Base-by-base conservation (phyloP, 2,329 filamentous ascomycete genomes). In the Incumbomyces delicatus region DNA sequence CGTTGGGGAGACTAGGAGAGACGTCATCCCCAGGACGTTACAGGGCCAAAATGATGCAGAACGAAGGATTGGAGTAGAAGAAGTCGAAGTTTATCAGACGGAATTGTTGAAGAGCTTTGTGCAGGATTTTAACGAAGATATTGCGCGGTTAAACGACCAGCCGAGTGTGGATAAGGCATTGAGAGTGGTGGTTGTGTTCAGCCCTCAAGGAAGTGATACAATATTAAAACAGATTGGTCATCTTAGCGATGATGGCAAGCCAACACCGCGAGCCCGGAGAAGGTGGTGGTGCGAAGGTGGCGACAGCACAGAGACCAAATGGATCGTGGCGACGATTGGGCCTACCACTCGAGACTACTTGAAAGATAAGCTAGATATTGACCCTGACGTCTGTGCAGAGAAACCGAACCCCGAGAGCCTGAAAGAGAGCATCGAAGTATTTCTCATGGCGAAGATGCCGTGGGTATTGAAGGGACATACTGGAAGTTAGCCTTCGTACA, bases 331-430 rank as follows among this genome's bases (percentile, higher is more conserved):
- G 12, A 94, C 89, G 0, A 98, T 98, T 64, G 92, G 92, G 1
- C 90, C 92, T 11, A 98, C 92, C 14, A 98, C 92, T 10, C 75
- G 82, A 52, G 80, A 88, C 55, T 81, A 87, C 65, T 67, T 98
- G 44, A 53, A 56, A 6, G 54, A 52, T 32, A 60, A 61, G 17
- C 68, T 65, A 57, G 67, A 63, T 16, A 65, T 73, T 50, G 62
- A 67, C 48, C 62, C 68, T 3, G 67, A 74, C 60, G 67, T 71
- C n/a, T 94, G 84, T 63, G 86, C 92, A 1, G 77, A 78, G 58
- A 82, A 74, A 58, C 92, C 92, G 1, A 94, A 78, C 61, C 86
- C 89, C 0, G 80, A 90, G 58, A 89, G 89, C 0, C 69, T 96
- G 1, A 72, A 77, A 53, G 70, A 78, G 37, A 87, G 76, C 0